Evolutionary conservation across 192 early-diverging fungal species (phyloP), one percentile per base, ranked within the genome.

Genomic region (Diversispora epigaea): DNA sequence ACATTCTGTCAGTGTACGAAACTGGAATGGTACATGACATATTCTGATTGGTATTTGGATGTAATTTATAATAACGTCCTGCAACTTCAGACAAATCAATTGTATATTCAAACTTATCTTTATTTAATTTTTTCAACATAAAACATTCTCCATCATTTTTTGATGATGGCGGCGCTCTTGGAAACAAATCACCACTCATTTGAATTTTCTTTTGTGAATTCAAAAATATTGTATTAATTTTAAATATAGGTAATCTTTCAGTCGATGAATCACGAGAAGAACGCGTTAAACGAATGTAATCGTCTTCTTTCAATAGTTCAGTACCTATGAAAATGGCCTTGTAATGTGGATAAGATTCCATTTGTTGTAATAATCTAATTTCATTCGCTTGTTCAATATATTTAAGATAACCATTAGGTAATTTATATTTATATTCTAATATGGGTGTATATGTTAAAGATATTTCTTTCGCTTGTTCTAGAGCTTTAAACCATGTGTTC

Each of bases 151-250:
- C 41, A 2, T 17, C 62, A 45, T n/a, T n/a, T 8, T 64, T 64
- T 7, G 40, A 3, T 19, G 25, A 43, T 7, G 40, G 2, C 10
- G 25, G 41, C 12, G 39, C 15, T 64, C 41, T 64, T 15, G 43
- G n/a, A 12, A 44, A 64, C 15, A 64, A 44, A 5, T 64, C 62
- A 40, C 62, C 62, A 43, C 41, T 64, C n/a, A 64, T n/a, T n/a
- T 44, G n/a, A 44, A 64, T 6, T n/a, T 64, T 64, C 40, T 64
- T 64, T 40, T 43, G 17, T n/a, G 11, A 39, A 64, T 64, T 64
- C n/a, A 44, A 44, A 41, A 44, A 64, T 43, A 64, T 64, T 15
- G 62, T 64, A 41, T 64, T 64, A 41, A 64, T 64, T 41, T 43
- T 64, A 41, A 64, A 64, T 19, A 64, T 43, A 6, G 50, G 50